These are phyloP conservation scores for Nitzschia sp. DNA, from an alignment of 108 stramenopile species.

Conservation along the genomic window DNA sequence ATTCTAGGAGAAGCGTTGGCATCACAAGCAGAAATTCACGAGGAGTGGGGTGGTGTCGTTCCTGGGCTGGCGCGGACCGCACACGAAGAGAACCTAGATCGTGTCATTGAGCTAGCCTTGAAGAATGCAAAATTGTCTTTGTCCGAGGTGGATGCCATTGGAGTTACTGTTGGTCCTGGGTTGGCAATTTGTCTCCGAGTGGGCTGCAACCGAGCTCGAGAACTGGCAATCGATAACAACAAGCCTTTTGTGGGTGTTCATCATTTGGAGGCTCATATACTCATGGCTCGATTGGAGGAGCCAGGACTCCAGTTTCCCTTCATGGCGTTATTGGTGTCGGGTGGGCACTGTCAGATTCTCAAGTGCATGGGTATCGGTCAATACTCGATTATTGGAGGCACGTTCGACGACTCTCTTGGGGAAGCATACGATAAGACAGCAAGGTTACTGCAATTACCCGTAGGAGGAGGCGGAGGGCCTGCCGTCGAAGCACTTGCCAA, in stretches of 20 bases:
- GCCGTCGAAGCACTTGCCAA: constrained; percentile 88
- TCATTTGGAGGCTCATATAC: constrained; percentile 96
- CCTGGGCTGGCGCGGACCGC: constrained; percentile 89
- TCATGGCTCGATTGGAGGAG: constrained; percentile 85
- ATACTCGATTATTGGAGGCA: constrained; percentile 89
- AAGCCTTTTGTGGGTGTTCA: constrained; percentile 96
- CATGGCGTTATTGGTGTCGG: constrained; percentile 93
- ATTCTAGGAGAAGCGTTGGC: constrained; percentile 93
- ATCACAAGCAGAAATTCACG: constrained; percentile 92
- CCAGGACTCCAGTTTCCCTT: constrained; percentile 87
- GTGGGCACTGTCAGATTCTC: constrained; percentile 95
- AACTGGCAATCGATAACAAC: constrained; percentile 67
- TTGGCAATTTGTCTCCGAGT: constrained; percentile 97
- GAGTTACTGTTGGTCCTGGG: constrained; percentile 98
- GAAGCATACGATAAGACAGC: constrained; percentile 95
- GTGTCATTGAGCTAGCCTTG: constrained; percentile 80
- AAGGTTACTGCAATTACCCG: constrained; percentile 83
- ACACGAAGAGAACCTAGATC: constrained; percentile 86
- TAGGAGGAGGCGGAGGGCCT: constrained; percentile 93
- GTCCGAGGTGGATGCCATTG: constrained; percentile 91
- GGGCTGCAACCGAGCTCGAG: constrained; percentile 82
- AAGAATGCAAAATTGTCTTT: constrained; percentile 67
- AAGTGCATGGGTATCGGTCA: constrained; percentile 85
- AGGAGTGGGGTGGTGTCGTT: constrained; percentile 94
- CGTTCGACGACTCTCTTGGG: constrained; percentile 95